Evolutionary conservation across 805 yeast species (phyloP), one percentile per base, ranked within the genome.

Genomic region (Saturnispora hagleri): DNA sequence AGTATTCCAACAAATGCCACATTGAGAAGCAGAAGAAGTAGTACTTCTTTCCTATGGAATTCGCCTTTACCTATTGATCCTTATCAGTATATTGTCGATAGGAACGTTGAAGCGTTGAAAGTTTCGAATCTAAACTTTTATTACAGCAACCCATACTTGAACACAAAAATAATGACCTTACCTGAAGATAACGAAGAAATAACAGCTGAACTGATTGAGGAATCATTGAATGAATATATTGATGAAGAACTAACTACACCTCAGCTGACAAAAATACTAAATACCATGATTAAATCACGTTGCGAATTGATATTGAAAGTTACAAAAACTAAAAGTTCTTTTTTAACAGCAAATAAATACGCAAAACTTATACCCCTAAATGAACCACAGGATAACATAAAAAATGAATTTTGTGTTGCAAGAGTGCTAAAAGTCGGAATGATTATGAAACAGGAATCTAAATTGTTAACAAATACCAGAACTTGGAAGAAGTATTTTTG

Each of bases 401-500:
- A 44, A n/a, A 59, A 57, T 4, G 65, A 67, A 33, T 60, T 47
- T 48, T 54, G 57, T 36, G 52, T 67, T 12, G 59, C 71, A 1
- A 63, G 76, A 48, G 69, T 74, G 7, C 57, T 70, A 43, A 73
- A 73, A 50, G 63, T 70, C 43, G 74, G 75, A 2, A 67, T 70
- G 55, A 44, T 75, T 5, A 66, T 66, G 42, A 62, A 66, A 42
- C 73, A 75, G 52, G 80, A 75, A 55, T 58, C 67, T 1, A 65
- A 64, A 48, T 57, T 58, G 31, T 48, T 62, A 22, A 53, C 65
- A 2, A 61, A 57, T 36, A 47, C 57, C 17, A 61, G 61, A 43
- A 52, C 62, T 2, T 76, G 80, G 81, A 74, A 66, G 52, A 69
- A 66, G 35, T 72, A 72, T 51, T 73, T 65, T 57, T 78, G 74